phyloP scores from a whole-genome alignment of 2,329 filamentous ascomycete genomes.

The Huntiella omanensis region DNA sequence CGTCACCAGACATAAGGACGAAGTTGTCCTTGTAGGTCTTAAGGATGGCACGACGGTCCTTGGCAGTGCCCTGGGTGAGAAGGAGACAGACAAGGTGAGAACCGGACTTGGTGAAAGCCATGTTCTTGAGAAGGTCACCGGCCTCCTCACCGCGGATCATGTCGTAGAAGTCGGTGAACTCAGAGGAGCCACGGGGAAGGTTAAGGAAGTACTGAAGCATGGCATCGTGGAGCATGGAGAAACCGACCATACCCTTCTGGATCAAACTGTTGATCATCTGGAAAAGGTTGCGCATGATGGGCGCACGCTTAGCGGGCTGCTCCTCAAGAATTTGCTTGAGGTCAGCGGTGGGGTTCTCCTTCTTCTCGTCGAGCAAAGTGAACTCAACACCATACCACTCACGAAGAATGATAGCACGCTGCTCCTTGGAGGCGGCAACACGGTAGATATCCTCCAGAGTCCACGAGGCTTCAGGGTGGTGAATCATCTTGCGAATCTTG shows the following conservation, averaged over 20 bases:
- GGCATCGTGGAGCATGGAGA: constrained; percentile 94
- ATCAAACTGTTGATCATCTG: constrained; percentile 81
- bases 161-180: constrained; percentile 75
- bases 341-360: constrained; percentile 42
- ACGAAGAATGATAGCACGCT: constrained; percentile 67
- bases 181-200: constrained; percentile 55
- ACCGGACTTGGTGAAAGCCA: constrained; percentile 87
- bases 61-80: constrained; percentile 69
- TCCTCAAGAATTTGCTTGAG: constrained; percentile 56
- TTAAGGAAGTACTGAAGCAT: constrained; percentile 94
- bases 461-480: constrained; percentile 92
- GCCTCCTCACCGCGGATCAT: constrained; percentile 81
- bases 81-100: constrained; percentile 64
- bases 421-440: constrained; percentile 64
- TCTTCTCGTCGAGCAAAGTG: constrained; percentile 49
- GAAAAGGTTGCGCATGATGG: constrained; percentile 70
- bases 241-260: constrained; percentile 91
- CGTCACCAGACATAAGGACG: constrained; percentile 66
- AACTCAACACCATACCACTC: constrained; percentile 98
- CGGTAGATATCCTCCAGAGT: constrained; percentile 95
- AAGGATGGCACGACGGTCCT: constrained; percentile 79
- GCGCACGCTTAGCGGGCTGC: constrained; percentile 66
- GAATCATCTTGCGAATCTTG: constrained; percentile 78
- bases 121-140: constrained; percentile 79
- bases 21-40: constrained; percentile 82